These are phyloP conservation scores for Rhazya stricta DNA, from an alignment of 257 asterid species.

Conservation along the genomic window DNA sequence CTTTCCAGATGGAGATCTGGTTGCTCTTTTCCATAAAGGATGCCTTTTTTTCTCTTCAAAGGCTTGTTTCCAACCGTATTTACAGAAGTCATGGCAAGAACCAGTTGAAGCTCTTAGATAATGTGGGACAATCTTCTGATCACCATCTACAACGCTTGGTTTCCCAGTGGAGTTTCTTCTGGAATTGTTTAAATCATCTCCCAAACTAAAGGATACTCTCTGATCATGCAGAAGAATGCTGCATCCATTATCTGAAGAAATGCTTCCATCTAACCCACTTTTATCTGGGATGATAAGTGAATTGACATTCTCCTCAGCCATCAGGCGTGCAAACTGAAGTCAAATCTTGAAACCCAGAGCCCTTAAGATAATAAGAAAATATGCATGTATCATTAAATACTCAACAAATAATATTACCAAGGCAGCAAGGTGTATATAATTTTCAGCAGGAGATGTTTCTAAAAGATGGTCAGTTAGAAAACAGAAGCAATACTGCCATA, in stretches of 20 bases:
- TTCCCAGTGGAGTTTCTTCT: conserved; percentile 41
- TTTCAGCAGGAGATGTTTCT: not conserved
- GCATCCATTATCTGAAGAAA: conserved; percentile 20
- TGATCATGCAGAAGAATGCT: conserved; percentile 16
- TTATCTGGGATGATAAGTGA: conserved; percentile 24
- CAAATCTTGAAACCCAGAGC: conserved; percentile 13
- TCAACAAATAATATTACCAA: conserved; percentile 1
- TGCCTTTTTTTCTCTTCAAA: conserved; percentile 43
- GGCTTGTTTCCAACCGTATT: conserved; percentile 52
- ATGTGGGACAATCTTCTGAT: conserved; percentile 38
- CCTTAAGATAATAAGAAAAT: conserved; percentile 16
- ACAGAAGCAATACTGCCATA: not conserved
- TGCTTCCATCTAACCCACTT: conserved; percentile 20
- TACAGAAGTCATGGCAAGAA: conserved; percentile 87
- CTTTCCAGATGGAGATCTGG: conserved; percentile 27
- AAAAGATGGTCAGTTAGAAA: not conserved
- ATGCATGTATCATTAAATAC: not conserved
- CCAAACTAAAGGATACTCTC: conserved; percentile 39
- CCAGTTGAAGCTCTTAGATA: conserved; percentile 86
- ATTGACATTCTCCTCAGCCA: conserved; percentile 53
- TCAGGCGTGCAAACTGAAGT: conserved; percentile 21
- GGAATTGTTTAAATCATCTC: conserved; percentile 23
- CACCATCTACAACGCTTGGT: conserved; percentile 23
- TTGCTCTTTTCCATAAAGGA: conserved; percentile 37
- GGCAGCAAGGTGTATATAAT: not conserved